Evolutionary conservation across 1,284 basidiomycete genomes (phyloP), one percentile per base, ranked within the genome.

Genomic region (Ceratobasidium papillatum): DNA sequence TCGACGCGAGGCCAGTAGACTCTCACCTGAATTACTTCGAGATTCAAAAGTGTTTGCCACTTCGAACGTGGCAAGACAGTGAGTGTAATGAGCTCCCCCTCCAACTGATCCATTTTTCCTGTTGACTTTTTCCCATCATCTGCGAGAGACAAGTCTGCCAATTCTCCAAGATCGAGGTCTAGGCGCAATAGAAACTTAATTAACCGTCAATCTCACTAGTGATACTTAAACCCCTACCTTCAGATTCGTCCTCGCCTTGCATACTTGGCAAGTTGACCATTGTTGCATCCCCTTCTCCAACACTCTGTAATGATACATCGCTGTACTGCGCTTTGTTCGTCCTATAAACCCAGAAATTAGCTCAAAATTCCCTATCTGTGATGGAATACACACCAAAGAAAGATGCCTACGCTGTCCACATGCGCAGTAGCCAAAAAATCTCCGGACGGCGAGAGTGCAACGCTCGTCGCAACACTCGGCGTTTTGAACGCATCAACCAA

Each of bases 361-460:
- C 51, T 11, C 27, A 56, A 19, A 38, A 32, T 47, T n/a, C 38
- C 45, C 22, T 12, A 74, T 22, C 30, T 38, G 77, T 14, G 25
- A 54, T 27, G 1, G 17, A 43, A 27, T 27, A 74, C 86, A 75
- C 79, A 91, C 96, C 98, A 99, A 14, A 99, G 87, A 81, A 93
- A 96, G 3, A 99, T 88, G 4, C 96, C 98, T 56, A 98, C 91
- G 75, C 91, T 95, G 80, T 98, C 96, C 2, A 97, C 91, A 82
- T 99, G 98, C 0, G 94, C 87, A 1, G 96, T 98, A 0, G 98
- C 98, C 74, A 99, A 83, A 83, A 99, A 99, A 82, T 99, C 98
- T 75, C 93, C 93, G 0, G 95, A 93, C 0, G 98, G 98, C 0
- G 95, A 98, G 81, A 99, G 98, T 0, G 94, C 88, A 25, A 99